Evolutionary conservation across 164 flowering plant species (phyloP).

Genomic region (Vitis amurensis): DNA sequence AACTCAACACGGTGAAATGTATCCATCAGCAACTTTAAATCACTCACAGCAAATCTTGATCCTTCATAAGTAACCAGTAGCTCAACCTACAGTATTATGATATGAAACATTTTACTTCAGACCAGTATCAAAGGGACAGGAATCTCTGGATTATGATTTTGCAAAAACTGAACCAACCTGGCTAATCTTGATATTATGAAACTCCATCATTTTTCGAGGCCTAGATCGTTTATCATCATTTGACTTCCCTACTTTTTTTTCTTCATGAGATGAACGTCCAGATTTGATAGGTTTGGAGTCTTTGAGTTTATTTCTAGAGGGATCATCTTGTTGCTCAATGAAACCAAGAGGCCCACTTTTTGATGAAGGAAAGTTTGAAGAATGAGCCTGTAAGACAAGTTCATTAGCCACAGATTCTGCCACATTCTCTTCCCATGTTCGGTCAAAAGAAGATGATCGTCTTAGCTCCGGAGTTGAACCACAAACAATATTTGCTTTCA

Average conservation of each 20-base stretch:
- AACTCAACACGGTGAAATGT: slow-evolving; percentile 87
- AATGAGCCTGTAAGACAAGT: slow-evolving; percentile 64
- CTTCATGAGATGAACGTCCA: slow-evolving; percentile 92
- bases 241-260: slow-evolving; percentile 71
- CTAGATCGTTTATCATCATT: slow-evolving; percentile 80
- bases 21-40: slow-evolving; percentile 91
- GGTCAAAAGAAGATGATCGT: slow-evolving; percentile 93
- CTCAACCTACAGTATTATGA: slow-evolving; percentile 63
- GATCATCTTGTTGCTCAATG: slow-evolving; percentile 72
- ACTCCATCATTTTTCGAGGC: slow-evolving; percentile 88
- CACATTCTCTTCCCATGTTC: slow-evolving; percentile 93
- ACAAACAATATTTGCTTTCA: slow-evolving; percentile 47
- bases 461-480: slow-evolving; percentile 71
- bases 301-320: slow-evolving; percentile 54
- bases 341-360: slow-evolving; percentile 56
- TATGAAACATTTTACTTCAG: background rate
- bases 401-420: slow-evolving; percentile 96
- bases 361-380: slow-evolving; percentile 45
- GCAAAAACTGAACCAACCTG: slow-evolving; percentile 56
- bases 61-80: slow-evolving; percentile 92
- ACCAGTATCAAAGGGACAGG: background rate
- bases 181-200: slow-evolving; percentile 92
- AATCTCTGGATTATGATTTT: background rate
- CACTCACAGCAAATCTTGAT: slow-evolving; percentile 87
- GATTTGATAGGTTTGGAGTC: slow-evolving; percentile 66